Percentiles rank a stretch among this genome's conserved stretches.
Conservation (phyloP, 208 protist genomes). For the Crithidia acanthocephali region DNA sequence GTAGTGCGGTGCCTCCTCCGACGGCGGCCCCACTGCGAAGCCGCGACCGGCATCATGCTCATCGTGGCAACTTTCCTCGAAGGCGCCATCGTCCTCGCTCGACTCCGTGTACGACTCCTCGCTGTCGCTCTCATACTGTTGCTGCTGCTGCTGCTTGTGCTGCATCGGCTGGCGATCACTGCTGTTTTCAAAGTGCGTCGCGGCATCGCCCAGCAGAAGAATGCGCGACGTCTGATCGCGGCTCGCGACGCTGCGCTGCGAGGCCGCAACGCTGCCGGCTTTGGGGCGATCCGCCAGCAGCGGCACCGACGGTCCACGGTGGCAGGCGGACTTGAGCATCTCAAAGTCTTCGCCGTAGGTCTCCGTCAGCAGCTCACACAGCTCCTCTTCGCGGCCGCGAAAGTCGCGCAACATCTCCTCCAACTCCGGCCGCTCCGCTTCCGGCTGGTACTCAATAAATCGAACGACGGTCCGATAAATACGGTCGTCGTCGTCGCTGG, state of each 20-base stretch:
- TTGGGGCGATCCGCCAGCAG: constrained; percentile 14
- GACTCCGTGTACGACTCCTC: background rate
- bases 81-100: background rate
- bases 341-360: constrained; percentile 71
- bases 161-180: background rate
- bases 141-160: background rate
- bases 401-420: constrained; percentile 63
- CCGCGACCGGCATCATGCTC: background rate
- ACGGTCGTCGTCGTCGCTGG: constrained; percentile 43
- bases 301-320: constrained; percentile 5
- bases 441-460: constrained; percentile 73
- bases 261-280: constrained; percentile 6
- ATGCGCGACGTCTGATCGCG: background rate
- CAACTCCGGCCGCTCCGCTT: constrained; percentile 42
- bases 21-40: background rate
- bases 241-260: constrained; percentile 4
- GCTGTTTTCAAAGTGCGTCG: background rate
- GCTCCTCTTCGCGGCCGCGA: constrained; percentile 62
- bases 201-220: background rate
- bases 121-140: too few relatives aligned
- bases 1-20: constrained; percentile 6
- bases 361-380: constrained; percentile 62
- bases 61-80: background rate
- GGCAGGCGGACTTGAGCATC: constrained; percentile 32
- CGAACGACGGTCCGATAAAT: constrained; percentile 60